phyloP scores from a whole-genome alignment of 1,284 basidiomycete genomes.

The Sutorius eximius region DNA sequence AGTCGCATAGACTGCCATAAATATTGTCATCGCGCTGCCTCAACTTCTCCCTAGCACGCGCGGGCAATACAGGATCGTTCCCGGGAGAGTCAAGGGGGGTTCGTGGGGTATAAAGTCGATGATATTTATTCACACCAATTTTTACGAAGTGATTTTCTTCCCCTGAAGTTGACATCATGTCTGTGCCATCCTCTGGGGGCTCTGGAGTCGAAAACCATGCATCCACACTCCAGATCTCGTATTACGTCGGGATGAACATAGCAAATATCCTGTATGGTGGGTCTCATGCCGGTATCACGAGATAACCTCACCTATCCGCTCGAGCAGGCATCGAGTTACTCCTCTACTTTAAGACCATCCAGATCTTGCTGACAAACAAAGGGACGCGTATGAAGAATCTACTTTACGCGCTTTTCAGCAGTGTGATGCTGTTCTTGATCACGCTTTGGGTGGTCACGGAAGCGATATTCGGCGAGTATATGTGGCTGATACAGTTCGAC shows the following conservation, averaged over 20 bases:
- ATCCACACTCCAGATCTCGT: slow-evolving; percentile 14
- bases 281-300: not conserved
- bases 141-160: not conserved
- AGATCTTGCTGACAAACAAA: slow-evolving; percentile 6
- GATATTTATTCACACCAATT: not conserved
- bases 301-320: not conserved
- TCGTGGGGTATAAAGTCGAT: slow-evolving; percentile 7
- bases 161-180: not conserved
- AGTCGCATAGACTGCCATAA: not conserved
- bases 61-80: not conserved
- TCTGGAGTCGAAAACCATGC: not conserved
- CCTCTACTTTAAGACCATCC: slow-evolving; percentile 28
- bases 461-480: slow-evolving; percentile 19
- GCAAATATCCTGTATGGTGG: slow-evolving; percentile 29
- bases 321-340: slow-evolving; percentile 20
- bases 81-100: not conserved
- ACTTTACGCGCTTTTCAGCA: slow-evolving; percentile 26
- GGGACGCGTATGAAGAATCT: slow-evolving; percentile 2
- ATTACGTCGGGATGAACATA: slow-evolving; percentile 23
- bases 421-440: slow-evolving; percentile 15
- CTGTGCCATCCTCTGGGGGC: not conserved
- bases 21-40: not conserved
- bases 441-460: slow-evolving; percentile 23
- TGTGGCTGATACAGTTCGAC: slow-evolving; percentile 17
- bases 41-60: not conserved